These are phyloP conservation scores for Mesembryanthemum crystallinum DNA, from an alignment of 148 eudicot species.

Conservation along the genomic window DNA sequence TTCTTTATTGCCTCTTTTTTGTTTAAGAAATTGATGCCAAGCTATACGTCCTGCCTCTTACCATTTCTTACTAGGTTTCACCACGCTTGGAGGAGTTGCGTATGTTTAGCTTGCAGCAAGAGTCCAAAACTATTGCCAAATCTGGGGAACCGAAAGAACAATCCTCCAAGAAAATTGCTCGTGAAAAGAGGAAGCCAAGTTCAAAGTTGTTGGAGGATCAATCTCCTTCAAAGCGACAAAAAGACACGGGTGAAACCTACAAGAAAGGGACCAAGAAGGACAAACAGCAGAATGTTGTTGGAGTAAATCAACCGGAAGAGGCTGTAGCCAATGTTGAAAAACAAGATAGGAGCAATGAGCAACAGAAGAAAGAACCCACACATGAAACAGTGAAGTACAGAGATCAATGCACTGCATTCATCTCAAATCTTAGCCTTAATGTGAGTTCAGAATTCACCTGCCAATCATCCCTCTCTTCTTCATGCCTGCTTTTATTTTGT, in stretches of 20 bases:
- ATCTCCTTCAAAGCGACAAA: constrained; percentile 63
- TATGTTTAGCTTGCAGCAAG: constrained; percentile 73
- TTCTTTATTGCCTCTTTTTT: neutral
- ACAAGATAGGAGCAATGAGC: constrained; percentile 31
- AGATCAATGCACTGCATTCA: constrained; percentile 88
- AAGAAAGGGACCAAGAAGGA: constrained; percentile 31
- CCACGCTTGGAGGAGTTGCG: constrained; percentile 86
- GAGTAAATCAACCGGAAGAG: constrained; percentile 32
- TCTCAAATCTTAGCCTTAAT: constrained; percentile 69
- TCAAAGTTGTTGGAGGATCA: constrained; percentile 52
- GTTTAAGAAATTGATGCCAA: constrained; percentile 3
- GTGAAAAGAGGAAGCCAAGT: constrained; percentile 67
- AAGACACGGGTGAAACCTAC: constrained; percentile 32
- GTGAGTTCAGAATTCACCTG: constrained; percentile 33
- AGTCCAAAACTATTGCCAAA: constrained; percentile 46
- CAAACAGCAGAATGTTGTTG: constrained; percentile 29
- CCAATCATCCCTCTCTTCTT: constrained; percentile 6
- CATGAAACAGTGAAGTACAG: constrained; percentile 45
- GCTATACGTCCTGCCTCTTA: neutral
- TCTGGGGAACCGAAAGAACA: constrained; percentile 48
- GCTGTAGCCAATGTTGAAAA: constrained; percentile 28
- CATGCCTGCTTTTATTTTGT: neutral
- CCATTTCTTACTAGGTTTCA: constrained; percentile 49
- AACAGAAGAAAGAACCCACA: constrained; percentile 30
- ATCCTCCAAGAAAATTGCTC: constrained; percentile 40